Percentiles rank a stretch among this genome's conserved stretches.
Evolutionary conservation across 768 basidiomycete genomes (phyloP).

Genomic region (Daedaleopsis sinensis): DNA sequence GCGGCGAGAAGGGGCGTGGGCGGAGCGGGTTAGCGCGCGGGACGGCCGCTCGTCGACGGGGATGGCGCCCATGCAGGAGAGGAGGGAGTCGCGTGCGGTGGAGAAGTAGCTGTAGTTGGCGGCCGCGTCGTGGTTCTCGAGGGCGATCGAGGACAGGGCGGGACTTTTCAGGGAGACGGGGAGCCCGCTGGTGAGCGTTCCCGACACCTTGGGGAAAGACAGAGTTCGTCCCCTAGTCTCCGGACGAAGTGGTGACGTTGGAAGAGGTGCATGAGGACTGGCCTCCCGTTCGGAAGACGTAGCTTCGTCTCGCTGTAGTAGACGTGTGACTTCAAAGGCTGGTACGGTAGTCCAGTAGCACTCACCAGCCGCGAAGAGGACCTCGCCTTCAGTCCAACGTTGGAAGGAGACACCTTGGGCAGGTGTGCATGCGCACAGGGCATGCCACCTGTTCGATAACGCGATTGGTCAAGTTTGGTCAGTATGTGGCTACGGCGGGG

Average conservation of each 20-base stretch:
- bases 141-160: constrained; percentile 20
- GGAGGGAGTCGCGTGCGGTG: constrained; percentile 18
- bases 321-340: background rate
- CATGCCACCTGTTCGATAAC: constrained; percentile 3
- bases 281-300: background rate
- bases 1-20: constrained; percentile 3
- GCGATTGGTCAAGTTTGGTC: background rate
- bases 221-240: constrained; percentile 8
- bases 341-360: background rate
- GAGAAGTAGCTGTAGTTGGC: constrained; percentile 11
- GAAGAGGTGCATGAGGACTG: background rate
- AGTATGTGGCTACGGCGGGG: background rate
- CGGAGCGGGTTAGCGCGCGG: constrained; percentile 7
- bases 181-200: background rate
- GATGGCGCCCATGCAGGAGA: constrained; percentile 14
- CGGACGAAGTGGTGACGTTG: background rate
- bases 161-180: constrained; percentile 21
- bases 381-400: background rate
- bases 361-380: constrained; percentile 15
- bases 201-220: constrained; percentile 3
- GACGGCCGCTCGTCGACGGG: constrained; percentile 12
- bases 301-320: constrained; percentile 4
- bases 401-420: constrained; percentile 6
- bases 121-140: constrained; percentile 23
- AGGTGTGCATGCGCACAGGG: constrained; percentile 15